These are phyloP conservation scores for Hyphopichia pseudoburtonii DNA, from an alignment of 1,139 yeast genomes.

Conservation along the genomic window DNA sequence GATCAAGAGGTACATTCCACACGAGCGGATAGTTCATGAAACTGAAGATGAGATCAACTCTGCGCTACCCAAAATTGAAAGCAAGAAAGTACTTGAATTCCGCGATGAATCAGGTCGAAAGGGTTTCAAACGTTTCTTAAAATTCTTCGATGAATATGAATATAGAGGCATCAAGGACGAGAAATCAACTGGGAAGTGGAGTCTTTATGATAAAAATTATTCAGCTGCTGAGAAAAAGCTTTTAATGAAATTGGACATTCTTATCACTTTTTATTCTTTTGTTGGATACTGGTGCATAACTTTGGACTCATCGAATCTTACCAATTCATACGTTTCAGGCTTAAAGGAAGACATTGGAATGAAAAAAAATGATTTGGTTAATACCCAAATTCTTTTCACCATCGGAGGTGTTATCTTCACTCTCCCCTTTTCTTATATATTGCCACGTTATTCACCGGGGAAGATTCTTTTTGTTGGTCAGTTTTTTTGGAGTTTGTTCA, in stretches of 20 bases:
- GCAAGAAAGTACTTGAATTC: neutral
- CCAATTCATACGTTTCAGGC: conserved; percentile 71
- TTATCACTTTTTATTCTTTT: neutral
- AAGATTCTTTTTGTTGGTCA: conserved; percentile 23
- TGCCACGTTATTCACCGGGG: conserved; percentile 21
- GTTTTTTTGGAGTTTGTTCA: conserved; percentile 24
- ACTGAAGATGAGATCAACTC: neutral
- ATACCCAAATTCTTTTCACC: conserved; percentile 59
- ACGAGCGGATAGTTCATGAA: neutral
- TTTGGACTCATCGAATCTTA: conserved; percentile 58
- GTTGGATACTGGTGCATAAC: conserved; percentile 19
- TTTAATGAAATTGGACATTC: neutral
- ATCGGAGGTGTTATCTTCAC: conserved; percentile 54
- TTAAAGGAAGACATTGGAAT: conserved; percentile 58
- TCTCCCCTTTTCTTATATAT: conserved; percentile 42
- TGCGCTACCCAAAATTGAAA: neutral
- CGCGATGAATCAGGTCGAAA: neutral
- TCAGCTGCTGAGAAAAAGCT: neutral
- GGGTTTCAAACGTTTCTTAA: neutral
- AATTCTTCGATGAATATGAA: neutral
- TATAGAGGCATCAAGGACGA: neutral
- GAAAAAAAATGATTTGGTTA: conserved; percentile 63
- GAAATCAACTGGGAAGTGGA: neutral
- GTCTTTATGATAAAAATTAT: neutral
- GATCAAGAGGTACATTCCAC: neutral